phyloP scores from a whole-genome alignment of 441 rosid species.

The Adansonia rubrostipa region DNA sequence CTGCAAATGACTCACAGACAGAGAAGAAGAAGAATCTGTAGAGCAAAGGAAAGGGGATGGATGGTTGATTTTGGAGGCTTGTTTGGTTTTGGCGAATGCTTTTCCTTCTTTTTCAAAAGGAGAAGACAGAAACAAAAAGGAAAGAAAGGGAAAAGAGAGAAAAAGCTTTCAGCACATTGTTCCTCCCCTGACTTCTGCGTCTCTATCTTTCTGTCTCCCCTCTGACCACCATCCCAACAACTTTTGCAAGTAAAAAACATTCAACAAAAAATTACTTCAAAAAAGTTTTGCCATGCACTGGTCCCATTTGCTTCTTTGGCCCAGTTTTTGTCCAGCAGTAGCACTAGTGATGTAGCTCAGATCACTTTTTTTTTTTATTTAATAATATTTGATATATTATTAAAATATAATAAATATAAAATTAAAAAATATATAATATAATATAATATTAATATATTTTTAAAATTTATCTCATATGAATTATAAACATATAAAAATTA shows the following conservation, averaged over 20 bases:
- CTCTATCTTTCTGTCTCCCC: too few relatives aligned
- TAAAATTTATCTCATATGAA: too few relatives aligned
- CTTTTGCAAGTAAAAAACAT: too few relatives aligned
- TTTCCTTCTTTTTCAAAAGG: background rate
- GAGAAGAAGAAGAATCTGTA: background rate
- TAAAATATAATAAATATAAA: too few relatives aligned
- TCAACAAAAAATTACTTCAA: too few relatives aligned
- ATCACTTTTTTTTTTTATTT: too few relatives aligned
- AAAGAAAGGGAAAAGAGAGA: slow-evolving; percentile 1
- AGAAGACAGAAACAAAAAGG: too few relatives aligned
- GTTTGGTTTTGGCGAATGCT: slow-evolving; percentile 16
- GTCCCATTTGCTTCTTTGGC: slow-evolving; percentile 13
- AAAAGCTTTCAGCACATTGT: background rate
- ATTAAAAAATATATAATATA: too few relatives aligned
- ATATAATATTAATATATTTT: too few relatives aligned
- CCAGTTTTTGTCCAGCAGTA: background rate
- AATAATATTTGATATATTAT: too few relatives aligned
- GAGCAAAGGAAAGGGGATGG: background rate
- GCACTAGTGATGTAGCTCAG: background rate
- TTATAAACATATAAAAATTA: too few relatives aligned
- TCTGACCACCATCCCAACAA: background rate
- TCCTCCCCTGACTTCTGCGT: background rate
- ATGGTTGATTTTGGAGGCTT: background rate
- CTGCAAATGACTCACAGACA: background rate
- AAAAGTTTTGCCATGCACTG: background rate